Base-by-base conservation (phyloP, 257 asterid species). In the Eustoma russellianum region DNA sequence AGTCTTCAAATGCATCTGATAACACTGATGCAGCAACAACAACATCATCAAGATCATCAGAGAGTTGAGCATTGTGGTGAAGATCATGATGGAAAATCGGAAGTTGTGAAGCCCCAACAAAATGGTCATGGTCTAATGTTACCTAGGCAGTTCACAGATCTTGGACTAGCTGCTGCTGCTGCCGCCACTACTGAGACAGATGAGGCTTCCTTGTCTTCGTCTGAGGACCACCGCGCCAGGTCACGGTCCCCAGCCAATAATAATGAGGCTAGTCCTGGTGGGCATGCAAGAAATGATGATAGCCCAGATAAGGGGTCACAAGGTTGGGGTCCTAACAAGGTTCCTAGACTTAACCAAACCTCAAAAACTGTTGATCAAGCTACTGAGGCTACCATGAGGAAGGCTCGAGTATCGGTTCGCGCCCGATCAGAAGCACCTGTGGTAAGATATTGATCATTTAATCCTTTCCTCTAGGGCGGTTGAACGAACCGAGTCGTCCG, bases 351-450 rank as follows among this genome's bases (percentile, higher is more conserved):
- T 2, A 61, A 51, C 33, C 66, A 65, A 40, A 44, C 72, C 6
- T 57, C 88, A 0, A 74, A 73, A 59, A 70, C 53, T 47, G 77
- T 66, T 17, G 98, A 91, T 72, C 98, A 87, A 61, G 80, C 94
- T 3, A 59, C 85, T 3, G 96, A 87, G 70, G 94, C 97, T 17
- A 91, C 95, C 5, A 87, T 91, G 95, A 79, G 97, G 71, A 91
- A 87, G 80, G 97, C 95, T 41, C 78, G 98, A n/a, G 98, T 91
- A 24, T 87, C 98, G 0, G 98, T 91, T 60, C 74, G 96, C 28
- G 93, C 95, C 38, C 76, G 95, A 48, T 91, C 98, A 0, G 98
- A 91, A 59, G 95, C 97, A 46, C 73, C 93, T 40, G 82, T 80
- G 97, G 98, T 91, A 71, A 41, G 17, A 38, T 3, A 2, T 41